Evolutionary conservation across 2,329 filamentous ascomycete species (phyloP).

Genomic region (Diaporthe aspalathi): DNA sequence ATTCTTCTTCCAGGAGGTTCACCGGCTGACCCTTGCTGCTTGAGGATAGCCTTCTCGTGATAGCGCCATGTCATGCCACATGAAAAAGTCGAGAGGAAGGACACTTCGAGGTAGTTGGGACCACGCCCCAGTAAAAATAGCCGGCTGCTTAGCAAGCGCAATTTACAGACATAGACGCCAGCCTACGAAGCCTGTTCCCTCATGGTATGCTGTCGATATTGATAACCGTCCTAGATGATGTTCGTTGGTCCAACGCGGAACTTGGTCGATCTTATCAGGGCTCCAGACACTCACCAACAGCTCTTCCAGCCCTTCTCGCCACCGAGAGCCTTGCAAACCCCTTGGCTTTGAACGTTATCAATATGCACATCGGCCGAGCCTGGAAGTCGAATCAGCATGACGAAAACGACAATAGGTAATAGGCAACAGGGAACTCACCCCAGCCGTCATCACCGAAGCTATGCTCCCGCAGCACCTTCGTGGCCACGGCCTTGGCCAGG

Average conservation of each 20-base stretch:
- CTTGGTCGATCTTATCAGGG: not conserved
- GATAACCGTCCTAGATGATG: constrained; percentile 40
- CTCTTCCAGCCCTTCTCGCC: constrained; percentile 66
- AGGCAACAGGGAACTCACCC: constrained; percentile 46
- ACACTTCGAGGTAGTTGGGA: not conserved
- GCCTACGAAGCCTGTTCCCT: constrained; percentile 36
- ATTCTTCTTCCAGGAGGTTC: constrained; percentile 94
- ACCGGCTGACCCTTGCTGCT: constrained; percentile 70
- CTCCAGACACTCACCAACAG: constrained; percentile 64
- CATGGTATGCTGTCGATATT: constrained; percentile 40
- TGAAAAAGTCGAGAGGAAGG: not conserved
- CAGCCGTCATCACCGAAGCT: constrained; percentile 63
- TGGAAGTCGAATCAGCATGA: not conserved
- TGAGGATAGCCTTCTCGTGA: not conserved
- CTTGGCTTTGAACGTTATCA: constrained; percentile 70
- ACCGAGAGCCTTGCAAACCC: constrained; percentile 71
- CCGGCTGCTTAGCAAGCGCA: constrained; percentile 2
- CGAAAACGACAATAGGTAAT: not conserved
- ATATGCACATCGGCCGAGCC: constrained; percentile 71
- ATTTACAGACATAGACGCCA: constrained; percentile 15
- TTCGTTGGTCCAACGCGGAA: constrained; percentile 12
- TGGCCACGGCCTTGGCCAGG: constrained; percentile 70
- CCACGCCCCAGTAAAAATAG: not conserved
- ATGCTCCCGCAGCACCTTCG: constrained; percentile 67
- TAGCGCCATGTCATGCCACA: not conserved